Evolutionary conservation across 2,329 filamentous ascomycete species (phyloP).

Genomic region (Diplocarpon mali): DNA sequence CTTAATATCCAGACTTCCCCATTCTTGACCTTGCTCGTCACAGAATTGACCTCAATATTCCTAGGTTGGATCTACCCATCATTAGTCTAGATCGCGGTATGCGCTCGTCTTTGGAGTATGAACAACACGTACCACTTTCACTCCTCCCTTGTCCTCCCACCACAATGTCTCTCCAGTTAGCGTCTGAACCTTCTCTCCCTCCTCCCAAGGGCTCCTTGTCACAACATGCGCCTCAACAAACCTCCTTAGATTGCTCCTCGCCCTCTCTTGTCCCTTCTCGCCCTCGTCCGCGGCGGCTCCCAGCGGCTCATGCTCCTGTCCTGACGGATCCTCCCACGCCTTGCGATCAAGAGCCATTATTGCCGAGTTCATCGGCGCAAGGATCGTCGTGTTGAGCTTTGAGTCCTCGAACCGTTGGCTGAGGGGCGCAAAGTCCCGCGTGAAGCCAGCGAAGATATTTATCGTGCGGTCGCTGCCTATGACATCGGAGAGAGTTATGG

Average conservation of each 20-base stretch:
- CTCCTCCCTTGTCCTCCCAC: constrained; percentile 67
- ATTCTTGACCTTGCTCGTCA: constrained; percentile 70
- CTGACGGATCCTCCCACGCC: constrained; percentile 63
- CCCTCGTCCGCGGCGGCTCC: constrained; percentile 69
- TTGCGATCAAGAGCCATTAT: constrained; percentile 71
- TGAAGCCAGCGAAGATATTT: constrained; percentile 74
- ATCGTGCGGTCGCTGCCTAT: constrained; percentile 69
- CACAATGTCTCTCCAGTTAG: constrained; percentile 60
- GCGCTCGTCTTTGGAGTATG: too few relatives aligned
- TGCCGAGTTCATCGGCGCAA: constrained; percentile 77
- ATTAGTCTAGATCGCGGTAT: too few relatives aligned
- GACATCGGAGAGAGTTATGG: constrained; percentile 70
- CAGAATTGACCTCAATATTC: constrained; percentile 61
- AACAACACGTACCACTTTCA: constrained; percentile 44
- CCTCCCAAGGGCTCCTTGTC: constrained; percentile 61
- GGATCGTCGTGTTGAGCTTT: constrained; percentile 63
- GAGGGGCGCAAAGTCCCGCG: constrained; percentile 62
- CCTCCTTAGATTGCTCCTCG: constrained; percentile 60
- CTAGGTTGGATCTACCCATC: constrained; percentile 60
- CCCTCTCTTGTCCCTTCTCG: constrained; percentile 61
- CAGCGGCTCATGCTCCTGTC: constrained; percentile 53
- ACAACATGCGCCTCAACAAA: constrained; percentile 87
- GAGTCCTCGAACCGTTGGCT: constrained; percentile 57
- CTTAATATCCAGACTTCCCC: constrained; percentile 61
- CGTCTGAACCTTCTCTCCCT: constrained; percentile 54